Percentiles rank a stretch among this genome's conserved stretches.
Conservation (phyloP, 495 filamentous ascomycete species). For the Cercophora scortea region DNA sequence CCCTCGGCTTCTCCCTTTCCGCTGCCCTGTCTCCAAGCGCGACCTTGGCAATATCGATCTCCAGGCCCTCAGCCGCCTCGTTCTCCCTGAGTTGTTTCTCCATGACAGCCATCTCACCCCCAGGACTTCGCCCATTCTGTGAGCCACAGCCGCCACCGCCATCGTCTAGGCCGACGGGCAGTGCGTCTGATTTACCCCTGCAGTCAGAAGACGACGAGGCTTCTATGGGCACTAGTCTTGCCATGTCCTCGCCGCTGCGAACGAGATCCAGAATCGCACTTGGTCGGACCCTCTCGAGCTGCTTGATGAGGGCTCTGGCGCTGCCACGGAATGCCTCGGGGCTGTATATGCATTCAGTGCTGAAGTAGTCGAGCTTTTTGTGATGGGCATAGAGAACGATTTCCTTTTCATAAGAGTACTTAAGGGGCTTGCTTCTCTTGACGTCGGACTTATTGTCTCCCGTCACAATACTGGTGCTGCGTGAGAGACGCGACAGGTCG, state of each 20-base stretch:
- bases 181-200: constrained; percentile 28
- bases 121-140: constrained; percentile 57
- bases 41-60: constrained; percentile 60
- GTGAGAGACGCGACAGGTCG: constrained; percentile 76
- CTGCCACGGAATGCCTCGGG: constrained; percentile 96
- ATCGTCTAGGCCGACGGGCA: constrained; percentile 46
- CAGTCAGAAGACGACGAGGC: constrained; percentile 26
- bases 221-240: constrained; percentile 65
- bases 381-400: constrained; percentile 97
- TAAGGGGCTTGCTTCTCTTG: constrained; percentile 89
- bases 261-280: constrained; percentile 94
- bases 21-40: constrained; percentile 12
- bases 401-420: constrained; percentile 98
- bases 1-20: constrained; percentile 7
- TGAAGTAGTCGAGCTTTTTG: constrained; percentile 95
- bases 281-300: constrained; percentile 82
- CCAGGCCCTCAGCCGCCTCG: constrained; percentile 54
- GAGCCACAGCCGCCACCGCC: constrained; percentile 68
- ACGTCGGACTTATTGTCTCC: constrained; percentile 65
- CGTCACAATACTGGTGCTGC: constrained; percentile 91
- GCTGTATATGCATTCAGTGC: constrained; percentile 95
- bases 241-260: constrained; percentile 93
- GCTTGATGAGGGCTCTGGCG: constrained; percentile 87
- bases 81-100: constrained; percentile 67
- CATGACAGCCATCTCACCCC: constrained; percentile 90